These are phyloP conservation scores for Pleurotus citrinopileatus DNA, from an alignment of 768 basidiomycete genomes.

Conservation along the genomic window DNA sequence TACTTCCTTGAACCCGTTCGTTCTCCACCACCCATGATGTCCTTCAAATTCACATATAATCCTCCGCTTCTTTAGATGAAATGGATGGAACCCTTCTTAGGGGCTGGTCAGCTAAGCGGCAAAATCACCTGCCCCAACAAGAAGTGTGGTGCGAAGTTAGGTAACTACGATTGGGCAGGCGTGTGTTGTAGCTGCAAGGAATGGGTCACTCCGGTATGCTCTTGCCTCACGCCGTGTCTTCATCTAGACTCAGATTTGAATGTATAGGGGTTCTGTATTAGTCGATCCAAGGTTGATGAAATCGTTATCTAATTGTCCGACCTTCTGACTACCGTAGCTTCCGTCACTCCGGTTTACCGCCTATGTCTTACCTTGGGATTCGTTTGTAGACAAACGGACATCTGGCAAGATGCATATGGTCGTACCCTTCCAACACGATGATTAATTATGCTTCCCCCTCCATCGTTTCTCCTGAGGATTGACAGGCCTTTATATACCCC, in stretches of 20 bases:
- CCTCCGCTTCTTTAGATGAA: constrained; percentile 56
- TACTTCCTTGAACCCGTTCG: constrained; percentile 96
- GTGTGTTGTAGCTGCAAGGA: constrained; percentile 86
- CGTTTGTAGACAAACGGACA: too few relatives aligned
- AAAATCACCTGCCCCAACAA: constrained; percentile 92
- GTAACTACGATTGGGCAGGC: constrained; percentile 97
- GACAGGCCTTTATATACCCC: too few relatives aligned
- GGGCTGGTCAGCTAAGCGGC: constrained; percentile 74
- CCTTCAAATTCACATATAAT: neutral
- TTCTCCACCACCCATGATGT: constrained; percentile 12
- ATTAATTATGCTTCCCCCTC: too few relatives aligned
- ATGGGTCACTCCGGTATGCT: constrained; percentile 83
- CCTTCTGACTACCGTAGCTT: too few relatives aligned
- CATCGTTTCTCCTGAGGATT: too few relatives aligned
- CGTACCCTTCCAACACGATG: too few relatives aligned
- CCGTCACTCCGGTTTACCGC: too few relatives aligned
- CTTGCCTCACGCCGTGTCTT: neutral
- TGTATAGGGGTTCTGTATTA: constrained; percentile 62
- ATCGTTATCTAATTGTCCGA: constrained; percentile 35
- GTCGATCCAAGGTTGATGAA: constrained; percentile 68
- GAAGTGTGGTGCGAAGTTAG: constrained; percentile 88
- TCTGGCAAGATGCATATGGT: too few relatives aligned
- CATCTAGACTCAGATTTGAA: neutral
- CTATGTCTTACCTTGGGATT: too few relatives aligned
- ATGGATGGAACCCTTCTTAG: constrained; percentile 91